Percentiles rank a stretch among this genome's conserved stretches.
Evolutionary conservation across 1,284 basidiomycete species (phyloP).

Genomic region (Leccinum subrobustum): DNA sequence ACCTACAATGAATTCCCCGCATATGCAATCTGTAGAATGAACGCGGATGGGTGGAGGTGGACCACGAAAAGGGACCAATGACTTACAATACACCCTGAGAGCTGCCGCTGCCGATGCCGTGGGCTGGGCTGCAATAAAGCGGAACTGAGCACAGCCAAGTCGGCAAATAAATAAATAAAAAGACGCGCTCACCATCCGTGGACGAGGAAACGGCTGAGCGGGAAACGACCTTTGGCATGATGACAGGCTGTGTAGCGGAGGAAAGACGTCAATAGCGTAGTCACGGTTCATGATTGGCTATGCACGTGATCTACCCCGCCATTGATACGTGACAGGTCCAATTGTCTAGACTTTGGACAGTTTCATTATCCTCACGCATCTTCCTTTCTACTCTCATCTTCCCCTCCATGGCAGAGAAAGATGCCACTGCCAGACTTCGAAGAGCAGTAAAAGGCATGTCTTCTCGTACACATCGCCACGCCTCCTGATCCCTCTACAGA

Average conservation of each 20-base stretch:
- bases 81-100: conserved; percentile 76
- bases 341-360: conserved; percentile 24
- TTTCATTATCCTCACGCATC: conserved; percentile 28
- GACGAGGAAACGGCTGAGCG: conserved; percentile 79
- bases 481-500: conserved; percentile 47
- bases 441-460: conserved; percentile 73
- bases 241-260: neutral
- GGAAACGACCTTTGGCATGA: conserved; percentile 81
- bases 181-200: conserved; percentile 58
- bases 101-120: conserved; percentile 76
- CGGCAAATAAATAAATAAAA: conserved; percentile 1
- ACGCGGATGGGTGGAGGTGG: conserved; percentile 9
- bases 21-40: conserved; percentile 66
- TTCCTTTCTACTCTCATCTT: conserved; percentile 14
- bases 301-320: conserved; percentile 28
- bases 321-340: conserved; percentile 14
- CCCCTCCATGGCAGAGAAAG: conserved; percentile 73
- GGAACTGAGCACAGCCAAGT: conserved; percentile 12
- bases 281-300: conserved; percentile 2
- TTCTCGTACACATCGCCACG: conserved; percentile 6
- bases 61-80: conserved; percentile 6
- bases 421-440: conserved; percentile 69
- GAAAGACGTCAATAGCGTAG: neutral
- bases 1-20: conserved; percentile 81
- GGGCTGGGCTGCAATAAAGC: conserved; percentile 56